These are phyloP conservation scores for Dactylellina haptotyla DNA, from an alignment of 2,329 filamentous ascomycete species.

Conservation along the genomic window DNA sequence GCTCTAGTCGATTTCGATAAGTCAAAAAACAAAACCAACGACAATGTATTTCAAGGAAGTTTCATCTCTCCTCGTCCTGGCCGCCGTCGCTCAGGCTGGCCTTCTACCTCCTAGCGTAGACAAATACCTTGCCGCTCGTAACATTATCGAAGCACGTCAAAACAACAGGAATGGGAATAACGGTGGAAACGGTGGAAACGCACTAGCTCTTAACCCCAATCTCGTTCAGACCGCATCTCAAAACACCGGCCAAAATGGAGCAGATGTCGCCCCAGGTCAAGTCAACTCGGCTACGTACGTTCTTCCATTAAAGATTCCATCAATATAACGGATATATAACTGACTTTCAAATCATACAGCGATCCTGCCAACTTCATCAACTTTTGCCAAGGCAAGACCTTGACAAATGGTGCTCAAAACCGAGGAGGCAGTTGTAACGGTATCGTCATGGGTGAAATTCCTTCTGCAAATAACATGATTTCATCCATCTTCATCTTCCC, in stretches of 20 bases:
- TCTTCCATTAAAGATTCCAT: background rate
- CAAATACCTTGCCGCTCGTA: conserved; percentile 34
- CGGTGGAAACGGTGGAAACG: conserved; percentile 15
- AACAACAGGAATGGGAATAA: conserved; percentile 31
- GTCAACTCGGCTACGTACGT: conserved; percentile 64
- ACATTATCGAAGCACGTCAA: conserved; percentile 46
- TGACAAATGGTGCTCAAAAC: conserved; percentile 68
- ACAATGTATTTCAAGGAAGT: conserved; percentile 53
- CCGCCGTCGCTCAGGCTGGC: conserved; percentile 46
- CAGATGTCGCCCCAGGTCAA: conserved; percentile 59
- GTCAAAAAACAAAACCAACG: conserved; percentile 21
- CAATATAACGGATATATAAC: background rate
- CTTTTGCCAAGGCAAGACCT: conserved; percentile 67
- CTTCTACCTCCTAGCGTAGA: conserved; percentile 28
- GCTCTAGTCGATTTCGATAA: conserved; percentile 28
- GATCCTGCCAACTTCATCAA: conserved; percentile 70
- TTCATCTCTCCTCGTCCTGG: conserved; percentile 47
- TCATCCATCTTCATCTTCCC: conserved; percentile 67
- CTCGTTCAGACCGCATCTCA: conserved; percentile 64
- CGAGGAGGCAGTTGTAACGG: conserved; percentile 68
- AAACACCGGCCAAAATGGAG: conserved; percentile 61
- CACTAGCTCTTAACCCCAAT: conserved; percentile 59
- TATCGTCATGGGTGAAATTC: conserved; percentile 70
- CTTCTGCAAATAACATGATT: conserved; percentile 66
- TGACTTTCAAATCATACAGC: conserved; percentile 58